A percentile compares a stretch with the other conserved stretches of the same genome.
phyloP scores from a whole-genome alignment of 805 yeast genomes.

The Saccharomycopsis schoenii region DNA sequence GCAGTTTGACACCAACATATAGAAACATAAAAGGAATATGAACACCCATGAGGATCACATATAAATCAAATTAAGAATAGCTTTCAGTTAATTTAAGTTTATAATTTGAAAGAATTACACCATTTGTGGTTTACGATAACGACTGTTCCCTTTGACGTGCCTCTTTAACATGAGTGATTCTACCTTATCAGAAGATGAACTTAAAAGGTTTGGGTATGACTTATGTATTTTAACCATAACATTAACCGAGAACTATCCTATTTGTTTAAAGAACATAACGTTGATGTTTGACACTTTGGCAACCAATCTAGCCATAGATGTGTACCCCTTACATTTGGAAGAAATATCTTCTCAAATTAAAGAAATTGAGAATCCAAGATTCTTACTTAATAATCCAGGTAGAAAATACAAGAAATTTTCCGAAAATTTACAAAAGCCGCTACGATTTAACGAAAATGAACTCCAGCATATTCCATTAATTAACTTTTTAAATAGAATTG shows the following conservation, averaged over 20 bases:
- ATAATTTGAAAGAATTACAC: neutral
- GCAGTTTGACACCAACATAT: too few relatives aligned
- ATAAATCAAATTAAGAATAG: too few relatives aligned
- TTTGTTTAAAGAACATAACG: neutral
- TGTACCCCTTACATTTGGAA: neutral
- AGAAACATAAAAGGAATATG: too few relatives aligned
- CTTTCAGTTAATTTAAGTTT: neutral
- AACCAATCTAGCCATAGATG: slow-evolving; percentile 1
- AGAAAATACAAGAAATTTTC: neutral
- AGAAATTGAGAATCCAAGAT: neutral
- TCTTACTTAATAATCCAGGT: neutral
- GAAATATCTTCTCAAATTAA: neutral
- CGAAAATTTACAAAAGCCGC: neutral
- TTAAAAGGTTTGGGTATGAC: slow-evolving; percentile 4
- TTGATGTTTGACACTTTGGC: slow-evolving; percentile 4
- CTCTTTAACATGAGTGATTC: neutral
- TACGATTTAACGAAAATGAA: neutral
- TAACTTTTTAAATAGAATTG: neutral
- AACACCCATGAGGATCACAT: too few relatives aligned
- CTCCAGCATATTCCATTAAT: neutral
- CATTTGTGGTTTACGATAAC: neutral
- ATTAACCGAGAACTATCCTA: slow-evolving; percentile 5
- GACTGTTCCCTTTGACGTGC: neutral
- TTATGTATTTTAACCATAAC: slow-evolving; percentile 8
- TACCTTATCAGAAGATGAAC: neutral